Evolutionary conservation across 371 early-diverging fungal genomes (phyloP).

Genomic region (Mucor piriformis): DNA sequence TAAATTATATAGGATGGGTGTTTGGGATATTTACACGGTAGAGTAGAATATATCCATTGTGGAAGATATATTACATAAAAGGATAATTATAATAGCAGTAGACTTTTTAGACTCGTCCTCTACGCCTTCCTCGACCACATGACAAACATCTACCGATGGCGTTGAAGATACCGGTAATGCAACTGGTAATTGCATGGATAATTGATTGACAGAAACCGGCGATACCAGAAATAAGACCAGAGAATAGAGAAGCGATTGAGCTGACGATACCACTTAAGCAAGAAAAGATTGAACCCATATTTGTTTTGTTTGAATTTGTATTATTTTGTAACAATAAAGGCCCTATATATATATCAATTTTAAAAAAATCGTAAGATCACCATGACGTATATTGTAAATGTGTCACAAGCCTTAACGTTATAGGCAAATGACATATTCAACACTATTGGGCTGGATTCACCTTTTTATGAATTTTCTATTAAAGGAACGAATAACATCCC

Average conservation of each 20-base stretch:
- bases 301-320: constrained; percentile 5
- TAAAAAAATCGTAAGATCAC: constrained; percentile 2
- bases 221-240: constrained; percentile 33
- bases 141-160: constrained; percentile 29
- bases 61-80: neutral
- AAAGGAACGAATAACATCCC: neutral
- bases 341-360: constrained; percentile 1
- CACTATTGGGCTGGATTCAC: neutral
- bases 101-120: constrained; percentile 8
- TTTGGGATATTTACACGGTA: neutral
- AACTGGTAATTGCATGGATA: constrained; percentile 29
- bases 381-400: constrained; percentile 9
- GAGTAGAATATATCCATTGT: neutral
- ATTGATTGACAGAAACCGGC: constrained; percentile 37
- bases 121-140: constrained; percentile 13
- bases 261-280: constrained; percentile 31
- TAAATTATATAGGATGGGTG: neutral
- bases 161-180: constrained; percentile 39
- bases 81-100: too few species aligned
- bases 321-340: constrained; percentile 3
- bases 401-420: neutral
- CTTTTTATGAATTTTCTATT: too few species aligned
- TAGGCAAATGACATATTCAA: neutral
- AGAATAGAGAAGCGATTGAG: constrained; percentile 35
- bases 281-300: constrained; percentile 42